phyloP scores from a whole-genome alignment of 768 basidiomycete species.

The Gloeostereum incarnatum region DNA sequence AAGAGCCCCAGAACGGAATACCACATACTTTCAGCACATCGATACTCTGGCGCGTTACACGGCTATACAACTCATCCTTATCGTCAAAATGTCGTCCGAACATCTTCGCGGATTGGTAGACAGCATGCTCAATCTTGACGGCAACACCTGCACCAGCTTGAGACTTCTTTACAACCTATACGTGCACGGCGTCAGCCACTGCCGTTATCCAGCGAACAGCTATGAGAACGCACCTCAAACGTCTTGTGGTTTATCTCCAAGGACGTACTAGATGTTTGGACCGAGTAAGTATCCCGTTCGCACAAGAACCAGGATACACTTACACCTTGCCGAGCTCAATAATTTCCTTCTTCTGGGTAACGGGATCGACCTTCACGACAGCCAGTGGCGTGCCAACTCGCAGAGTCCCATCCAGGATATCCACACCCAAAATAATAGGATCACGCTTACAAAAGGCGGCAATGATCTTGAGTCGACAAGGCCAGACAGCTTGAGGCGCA shows the following conservation, averaged over 20 bases:
- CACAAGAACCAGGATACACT: constrained; percentile 17
- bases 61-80: constrained; percentile 88
- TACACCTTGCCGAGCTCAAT: constrained; percentile 93
- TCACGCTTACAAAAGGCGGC: constrained; percentile 96
- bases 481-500: constrained; percentile 94
- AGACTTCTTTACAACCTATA: constrained; percentile 80
- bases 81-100: constrained; percentile 95
- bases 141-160: constrained; percentile 97
- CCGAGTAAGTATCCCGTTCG: no score
- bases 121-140: constrained; percentile 96
- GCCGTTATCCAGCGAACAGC: no score
- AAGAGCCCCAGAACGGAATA: constrained; percentile 2
- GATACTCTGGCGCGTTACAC: constrained; percentile 87
- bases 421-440: constrained; percentile 94
- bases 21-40: constrained; percentile 80
- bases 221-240: constrained; percentile 48
- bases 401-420: constrained; percentile 88
- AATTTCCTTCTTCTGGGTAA: constrained; percentile 84
- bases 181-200: constrained; percentile 2
- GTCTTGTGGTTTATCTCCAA: constrained; percentile 96
- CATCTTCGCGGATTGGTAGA: constrained; percentile 92
- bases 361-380: constrained; percentile 86
- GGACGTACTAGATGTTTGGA: constrained; percentile 55
- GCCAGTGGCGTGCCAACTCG: constrained; percentile 91
- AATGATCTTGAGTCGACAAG: constrained; percentile 86